A percentile compares a stretch with the other conserved stretches of the same genome.
Evolutionary conservation across 2,329 filamentous ascomycete genomes (phyloP).

Genomic region (Dothideomycetes sp.): DNA sequence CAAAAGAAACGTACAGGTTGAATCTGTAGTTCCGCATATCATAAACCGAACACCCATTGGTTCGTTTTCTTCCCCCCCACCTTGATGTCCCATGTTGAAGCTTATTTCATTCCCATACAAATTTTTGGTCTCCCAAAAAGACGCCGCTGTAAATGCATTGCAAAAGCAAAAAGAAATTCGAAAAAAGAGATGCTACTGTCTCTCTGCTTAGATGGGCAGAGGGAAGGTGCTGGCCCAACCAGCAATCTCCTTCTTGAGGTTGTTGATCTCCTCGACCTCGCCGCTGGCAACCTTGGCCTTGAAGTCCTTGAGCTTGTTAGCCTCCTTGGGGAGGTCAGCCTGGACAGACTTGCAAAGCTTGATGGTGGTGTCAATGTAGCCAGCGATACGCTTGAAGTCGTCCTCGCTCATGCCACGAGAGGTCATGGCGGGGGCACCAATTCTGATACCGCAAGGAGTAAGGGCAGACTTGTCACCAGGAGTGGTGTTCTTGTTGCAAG

Average conservation of each 20-base stretch:
- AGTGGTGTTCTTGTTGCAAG: constrained; percentile 99
- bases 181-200: not conserved
- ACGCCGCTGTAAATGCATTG: constrained; percentile 12
- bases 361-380: constrained; percentile 83
- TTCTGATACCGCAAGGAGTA: constrained; percentile 87
- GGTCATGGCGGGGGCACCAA: constrained; percentile 96
- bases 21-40: constrained; percentile 10
- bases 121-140: constrained; percentile 7
- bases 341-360: constrained; percentile 87
- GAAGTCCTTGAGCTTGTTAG: constrained; percentile 99
- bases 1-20: constrained; percentile 13
- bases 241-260: constrained; percentile 80
- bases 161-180: constrained; percentile 1
- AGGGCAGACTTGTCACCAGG: constrained; percentile 96
- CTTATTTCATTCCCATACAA: not conserved
- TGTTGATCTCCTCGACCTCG: constrained; percentile 70
- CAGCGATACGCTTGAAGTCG: constrained; percentile 83
- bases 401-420: constrained; percentile 84
- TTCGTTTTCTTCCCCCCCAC: not conserved
- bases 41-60: constrained; percentile 11
- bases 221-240: constrained; percentile 85
- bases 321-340: constrained; percentile 77
- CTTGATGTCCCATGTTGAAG: constrained; percentile 14
- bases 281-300: constrained; percentile 79
- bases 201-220: constrained; percentile 58